Evolutionary conservation across 352 stramenopile genomes (phyloP).

Genomic region (Pythium plurisporium): DNA sequence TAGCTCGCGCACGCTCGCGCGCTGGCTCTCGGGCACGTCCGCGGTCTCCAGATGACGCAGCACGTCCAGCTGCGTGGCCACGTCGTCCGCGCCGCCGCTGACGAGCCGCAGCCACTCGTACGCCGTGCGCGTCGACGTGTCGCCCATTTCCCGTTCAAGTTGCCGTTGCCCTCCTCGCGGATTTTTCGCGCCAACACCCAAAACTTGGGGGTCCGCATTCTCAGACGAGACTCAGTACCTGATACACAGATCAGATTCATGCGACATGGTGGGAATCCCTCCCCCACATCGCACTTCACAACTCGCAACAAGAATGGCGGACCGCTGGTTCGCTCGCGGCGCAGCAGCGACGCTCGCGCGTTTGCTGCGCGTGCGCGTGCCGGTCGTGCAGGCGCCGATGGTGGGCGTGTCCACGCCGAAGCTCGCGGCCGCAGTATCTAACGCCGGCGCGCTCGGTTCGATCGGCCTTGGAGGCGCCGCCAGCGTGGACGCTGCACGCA

Average conservation of each 20-base stretch:
- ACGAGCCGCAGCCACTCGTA: slow-evolving; percentile 19
- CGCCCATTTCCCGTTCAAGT: not conserved
- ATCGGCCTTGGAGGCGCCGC: slow-evolving; percentile 37
- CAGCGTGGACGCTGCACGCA: slow-evolving; percentile 24
- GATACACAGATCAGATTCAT: not conserved
- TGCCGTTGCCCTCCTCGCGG: not conserved
- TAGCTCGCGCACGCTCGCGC: slow-evolving; percentile 27
- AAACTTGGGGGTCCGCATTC: not conserved
- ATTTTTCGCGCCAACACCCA: slow-evolving; percentile 5
- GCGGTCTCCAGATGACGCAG: slow-evolving; percentile 31
- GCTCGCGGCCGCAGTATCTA: slow-evolving; percentile 35
- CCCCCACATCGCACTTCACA: no score
- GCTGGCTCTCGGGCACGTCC: slow-evolving; percentile 16
- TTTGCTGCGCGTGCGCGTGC: slow-evolving; percentile 18
- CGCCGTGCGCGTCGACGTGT: slow-evolving; percentile 2
- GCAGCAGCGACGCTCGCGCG: slow-evolving; percentile 8
- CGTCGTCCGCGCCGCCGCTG: slow-evolving; percentile 16
- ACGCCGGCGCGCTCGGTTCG: slow-evolving; percentile 42
- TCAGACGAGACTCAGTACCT: not conserved
- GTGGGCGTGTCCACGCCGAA: slow-evolving; percentile 34
- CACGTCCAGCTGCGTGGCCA: slow-evolving; percentile 37
- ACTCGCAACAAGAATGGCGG: not conserved
- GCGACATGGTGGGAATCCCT: no score
- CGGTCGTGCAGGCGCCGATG: slow-evolving; percentile 55
- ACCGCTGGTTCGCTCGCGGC: slow-evolving; percentile 4